Percentiles rank a stretch among this genome's conserved stretches.
Evolutionary conservation across 352 stramenopile genomes (phyloP).

Genomic region (Phytopythium sindhum): DNA sequence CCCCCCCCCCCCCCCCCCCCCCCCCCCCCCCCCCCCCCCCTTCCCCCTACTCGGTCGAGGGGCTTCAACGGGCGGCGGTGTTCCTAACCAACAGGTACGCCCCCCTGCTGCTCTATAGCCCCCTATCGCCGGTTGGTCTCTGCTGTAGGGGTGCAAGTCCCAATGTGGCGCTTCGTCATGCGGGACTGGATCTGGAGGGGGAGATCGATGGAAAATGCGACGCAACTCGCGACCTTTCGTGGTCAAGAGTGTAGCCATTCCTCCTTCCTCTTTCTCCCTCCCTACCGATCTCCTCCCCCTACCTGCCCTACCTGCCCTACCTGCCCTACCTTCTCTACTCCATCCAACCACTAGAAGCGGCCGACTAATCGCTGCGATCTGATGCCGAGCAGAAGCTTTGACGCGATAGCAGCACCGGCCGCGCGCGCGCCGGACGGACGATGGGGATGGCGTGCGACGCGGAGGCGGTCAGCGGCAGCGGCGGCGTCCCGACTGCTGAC

Average conservation of each 20-base stretch:
- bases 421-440: constrained; percentile 5
- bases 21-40: too few species aligned
- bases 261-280: not conserved
- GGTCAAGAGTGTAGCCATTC: not conserved
- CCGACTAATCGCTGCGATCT: not conserved
- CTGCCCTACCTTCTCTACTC: not conserved
- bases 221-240: not conserved
- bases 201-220: not conserved
- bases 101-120: not conserved
- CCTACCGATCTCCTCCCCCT: too few species aligned
- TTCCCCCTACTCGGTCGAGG: too few species aligned
- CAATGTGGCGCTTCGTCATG: not conserved
- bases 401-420: constrained; percentile 6
- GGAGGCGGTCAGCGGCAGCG: constrained; percentile 42
- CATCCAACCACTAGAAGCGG: too few species aligned
- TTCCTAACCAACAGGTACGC: not conserved
- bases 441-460: constrained; percentile 74
- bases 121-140: not conserved
- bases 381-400: not conserved
- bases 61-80: not conserved
- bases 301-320: too few species aligned
- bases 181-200: not conserved
- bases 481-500: not conserved
- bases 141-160: not conserved
- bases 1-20: too few species aligned